Evolutionary conservation across 2,329 filamentous ascomycete genomes (phyloP), one percentile per base, ranked within the genome.

Genomic region (Hymenoscyphus linearis): DNA sequence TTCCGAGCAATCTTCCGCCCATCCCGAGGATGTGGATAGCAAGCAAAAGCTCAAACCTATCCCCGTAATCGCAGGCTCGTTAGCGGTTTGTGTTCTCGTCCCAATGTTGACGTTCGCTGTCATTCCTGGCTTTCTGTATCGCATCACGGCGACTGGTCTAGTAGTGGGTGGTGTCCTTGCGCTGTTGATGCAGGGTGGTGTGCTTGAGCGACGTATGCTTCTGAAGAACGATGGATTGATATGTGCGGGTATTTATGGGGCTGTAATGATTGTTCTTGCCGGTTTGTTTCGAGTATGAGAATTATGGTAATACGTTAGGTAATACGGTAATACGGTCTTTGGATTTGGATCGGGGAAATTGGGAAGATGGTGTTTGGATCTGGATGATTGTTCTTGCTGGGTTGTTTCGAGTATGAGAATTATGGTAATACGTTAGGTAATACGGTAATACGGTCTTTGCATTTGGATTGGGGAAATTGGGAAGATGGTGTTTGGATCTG

Each of bases 61-160:
- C 2, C 65, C 65, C 4, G 64, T 61, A 2, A 62, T 79, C 3
- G 79, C 81, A 7, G 68, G 78, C 22, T 78, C 80, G 0, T 73
- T 82, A 10, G 80, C 80, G 0, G 75, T 86, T 1, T 79, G 79
- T 0, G 75, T 88, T 1, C 72, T 87, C 5, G 73, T 85, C 0
- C 85, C 86, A 0, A 76, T 87, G 1, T 68, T 87, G 9, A 79
- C 82, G 0, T 88, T 88, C 68, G 72, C 78, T 4, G 76, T 85
- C 25, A 81, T 88, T 22, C 77, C 80, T 0, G 79, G 80, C 5
- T 84, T 86, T 62, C 69, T 80, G 0, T 82, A 80, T 1, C 78
- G 85, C n/a, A 77, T 87, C 65, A 79, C 80, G 0, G 79, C 88
- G 2, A 80, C 85, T 1, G 67, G 80, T 3, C 74, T 87, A 0